Conservation (phyloP, 2,329 filamentous ascomycete genomes). For the Chrysosporium keratinophilum region DNA sequence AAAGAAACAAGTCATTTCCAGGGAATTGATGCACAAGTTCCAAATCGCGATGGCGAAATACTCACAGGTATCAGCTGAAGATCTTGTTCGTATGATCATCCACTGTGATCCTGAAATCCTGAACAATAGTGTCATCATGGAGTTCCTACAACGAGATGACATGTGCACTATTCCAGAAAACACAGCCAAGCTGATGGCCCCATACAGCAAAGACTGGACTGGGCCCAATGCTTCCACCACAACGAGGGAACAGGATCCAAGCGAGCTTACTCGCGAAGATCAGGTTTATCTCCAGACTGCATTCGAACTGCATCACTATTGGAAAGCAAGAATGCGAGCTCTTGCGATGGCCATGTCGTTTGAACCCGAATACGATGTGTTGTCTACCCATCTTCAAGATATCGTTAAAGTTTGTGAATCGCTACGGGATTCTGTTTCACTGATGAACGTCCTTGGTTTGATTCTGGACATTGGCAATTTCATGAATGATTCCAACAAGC, state of each 20-base stretch:
- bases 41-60: slow-evolving; percentile 93
- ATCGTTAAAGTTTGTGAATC: slow-evolving; percentile 84
- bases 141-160: slow-evolving; percentile 87
- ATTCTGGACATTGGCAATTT: slow-evolving; percentile 98
- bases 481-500: slow-evolving; percentile 99
- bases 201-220: slow-evolving; percentile 94
- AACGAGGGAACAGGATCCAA: slow-evolving; percentile 71
- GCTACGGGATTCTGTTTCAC: slow-evolving; percentile 74
- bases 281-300: slow-evolving; percentile 90
- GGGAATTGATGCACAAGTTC: slow-evolving; percentile 78
- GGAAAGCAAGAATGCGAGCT: slow-evolving; percentile 94
- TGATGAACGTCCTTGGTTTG: slow-evolving; percentile 92
- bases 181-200: slow-evolving; percentile 78
- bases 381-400: slow-evolving; percentile 71
- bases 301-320: slow-evolving; percentile 93
- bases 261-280: slow-evolving; percentile 83
- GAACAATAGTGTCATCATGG: slow-evolving; percentile 87
- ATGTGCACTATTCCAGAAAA: slow-evolving; percentile 89
- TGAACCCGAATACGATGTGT: slow-evolving; percentile 83
- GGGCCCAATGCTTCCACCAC: slow-evolving; percentile 70
- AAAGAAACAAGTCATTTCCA: slow-evolving; percentile 94
- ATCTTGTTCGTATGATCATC: slow-evolving; percentile 84
- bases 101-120: slow-evolving; percentile 85
- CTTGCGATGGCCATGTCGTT: slow-evolving; percentile 72
- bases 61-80: slow-evolving; percentile 71